Conservation (phyloP, 768 basidiomycete species). For the Serendipita sp. region DNA sequence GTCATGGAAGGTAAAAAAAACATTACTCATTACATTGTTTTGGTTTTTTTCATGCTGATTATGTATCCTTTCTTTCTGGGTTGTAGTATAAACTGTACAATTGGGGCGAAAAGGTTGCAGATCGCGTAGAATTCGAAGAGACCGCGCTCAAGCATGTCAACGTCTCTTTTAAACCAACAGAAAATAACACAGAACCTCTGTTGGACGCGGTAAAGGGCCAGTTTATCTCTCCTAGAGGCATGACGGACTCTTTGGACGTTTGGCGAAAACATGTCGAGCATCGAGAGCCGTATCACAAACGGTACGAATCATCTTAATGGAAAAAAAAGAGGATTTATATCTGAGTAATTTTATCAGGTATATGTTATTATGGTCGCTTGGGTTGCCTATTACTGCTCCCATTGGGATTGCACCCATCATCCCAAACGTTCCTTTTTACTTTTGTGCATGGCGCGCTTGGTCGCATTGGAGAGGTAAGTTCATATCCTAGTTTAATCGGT, state of each 20-base stretch:
- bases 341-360: slow-evolving; percentile 5
- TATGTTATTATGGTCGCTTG: slow-evolving; percentile 7
- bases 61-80: background rate
- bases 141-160: slow-evolving; percentile 11
- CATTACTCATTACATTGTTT: background rate
- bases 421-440: slow-evolving; percentile 13
- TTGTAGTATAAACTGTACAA: slow-evolving; percentile 10
- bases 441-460: slow-evolving; percentile 12
- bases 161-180: slow-evolving; percentile 9
- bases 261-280: background rate
- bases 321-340: background rate
- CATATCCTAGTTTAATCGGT: background rate
- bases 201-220: background rate
- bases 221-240: background rate
- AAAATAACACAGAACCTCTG: background rate
- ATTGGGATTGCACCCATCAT: slow-evolving; percentile 12
- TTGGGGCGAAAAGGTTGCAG: slow-evolving; percentile 9
- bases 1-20: slow-evolving; percentile 11
- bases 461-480: slow-evolving; percentile 8
- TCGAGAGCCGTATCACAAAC: slow-evolving; percentile 6
- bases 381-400: slow-evolving; percentile 11
- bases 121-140: slow-evolving; percentile 12
- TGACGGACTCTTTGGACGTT: background rate
- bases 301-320: background rate
- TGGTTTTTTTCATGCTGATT: background rate